Percentiles rank a stretch among this genome's conserved stretches.
phyloP scores from a whole-genome alignment of 306 rosid species.

The Cucurbita maxima region DNA sequence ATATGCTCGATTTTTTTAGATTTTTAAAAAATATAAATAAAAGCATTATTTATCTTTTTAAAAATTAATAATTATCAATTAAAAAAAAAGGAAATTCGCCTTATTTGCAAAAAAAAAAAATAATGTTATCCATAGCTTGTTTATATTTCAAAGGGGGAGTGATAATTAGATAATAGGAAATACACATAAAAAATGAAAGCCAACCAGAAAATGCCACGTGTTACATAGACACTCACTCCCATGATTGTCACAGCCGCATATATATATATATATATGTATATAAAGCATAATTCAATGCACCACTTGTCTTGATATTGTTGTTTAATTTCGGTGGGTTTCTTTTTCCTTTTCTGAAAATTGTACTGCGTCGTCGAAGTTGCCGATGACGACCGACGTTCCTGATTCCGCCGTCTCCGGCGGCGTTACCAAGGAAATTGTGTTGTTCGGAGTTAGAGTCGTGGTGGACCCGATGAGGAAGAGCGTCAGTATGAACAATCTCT shows the following conservation, averaged over 20 bases:
- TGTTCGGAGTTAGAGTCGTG: slow-evolving; percentile 79
- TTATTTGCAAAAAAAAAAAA: not conserved
- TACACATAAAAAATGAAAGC: not conserved
- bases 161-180: not conserved
- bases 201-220: not conserved
- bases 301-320: not conserved
- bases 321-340: not conserved
- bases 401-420: slow-evolving; percentile 3
- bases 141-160: not conserved
- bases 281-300: not conserved
- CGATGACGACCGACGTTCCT: not conserved
- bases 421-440: slow-evolving; percentile 52
- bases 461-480: slow-evolving; percentile 96
- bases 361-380: slow-evolving; percentile 5
- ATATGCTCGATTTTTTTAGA: no score
- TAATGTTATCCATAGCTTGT: not conserved
- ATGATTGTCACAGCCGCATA: not conserved
- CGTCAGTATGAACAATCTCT: slow-evolving; percentile 85
- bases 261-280: not conserved
- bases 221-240: not conserved
- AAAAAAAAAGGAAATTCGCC: no score
- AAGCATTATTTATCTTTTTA: no score
- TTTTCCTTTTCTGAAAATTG: not conserved
- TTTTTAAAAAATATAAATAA: no score
- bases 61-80: no score